A percentile compares a stretch with the other conserved stretches of the same genome.
Evolutionary conservation across 164 flowering plant genomes (phyloP).

Genomic region (Umbilicus rupestris): DNA sequence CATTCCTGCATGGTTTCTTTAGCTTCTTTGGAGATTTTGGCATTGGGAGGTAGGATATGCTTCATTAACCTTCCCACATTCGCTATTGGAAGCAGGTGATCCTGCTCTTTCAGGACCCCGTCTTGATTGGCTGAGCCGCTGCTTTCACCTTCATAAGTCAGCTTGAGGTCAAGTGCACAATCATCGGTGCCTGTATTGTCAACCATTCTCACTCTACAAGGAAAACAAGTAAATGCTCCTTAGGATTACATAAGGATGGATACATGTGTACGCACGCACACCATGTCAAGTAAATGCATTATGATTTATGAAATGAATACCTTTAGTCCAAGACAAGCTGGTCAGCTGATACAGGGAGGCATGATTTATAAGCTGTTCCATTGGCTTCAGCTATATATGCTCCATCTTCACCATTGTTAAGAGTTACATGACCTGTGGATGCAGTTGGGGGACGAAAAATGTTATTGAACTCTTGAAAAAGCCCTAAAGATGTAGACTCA

Average conservation of each 20-base stretch:
- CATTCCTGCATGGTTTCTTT: constrained; percentile 83
- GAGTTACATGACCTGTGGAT: constrained; percentile 14
- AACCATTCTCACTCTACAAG: constrained; percentile 18
- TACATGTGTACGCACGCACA: neutral
- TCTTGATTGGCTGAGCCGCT: constrained; percentile 16
- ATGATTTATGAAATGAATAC: neutral
- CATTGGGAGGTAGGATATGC: constrained; percentile 57
- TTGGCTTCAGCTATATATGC: neutral
- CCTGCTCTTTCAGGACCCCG: constrained; percentile 45
- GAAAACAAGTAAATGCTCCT: neutral
- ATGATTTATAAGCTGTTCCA: neutral
- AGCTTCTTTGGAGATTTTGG: constrained; percentile 71
- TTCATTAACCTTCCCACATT: constrained; percentile 75
- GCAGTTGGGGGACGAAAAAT: constrained; percentile 21
- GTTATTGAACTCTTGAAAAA: neutral
- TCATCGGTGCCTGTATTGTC: constrained; percentile 17
- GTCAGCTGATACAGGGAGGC: neutral
- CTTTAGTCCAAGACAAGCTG: neutral
- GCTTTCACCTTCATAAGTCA: constrained; percentile 13
- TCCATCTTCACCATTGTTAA: neutral
- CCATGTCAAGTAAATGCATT: neutral
- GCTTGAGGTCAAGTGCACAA: constrained; percentile 13
- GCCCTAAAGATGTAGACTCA: neutral
- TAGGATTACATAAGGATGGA: neutral
- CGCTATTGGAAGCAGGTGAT: constrained; percentile 61